phyloP scores from a whole-genome alignment of 2,329 filamentous ascomycete species.

The Penicillium polonicum region DNA sequence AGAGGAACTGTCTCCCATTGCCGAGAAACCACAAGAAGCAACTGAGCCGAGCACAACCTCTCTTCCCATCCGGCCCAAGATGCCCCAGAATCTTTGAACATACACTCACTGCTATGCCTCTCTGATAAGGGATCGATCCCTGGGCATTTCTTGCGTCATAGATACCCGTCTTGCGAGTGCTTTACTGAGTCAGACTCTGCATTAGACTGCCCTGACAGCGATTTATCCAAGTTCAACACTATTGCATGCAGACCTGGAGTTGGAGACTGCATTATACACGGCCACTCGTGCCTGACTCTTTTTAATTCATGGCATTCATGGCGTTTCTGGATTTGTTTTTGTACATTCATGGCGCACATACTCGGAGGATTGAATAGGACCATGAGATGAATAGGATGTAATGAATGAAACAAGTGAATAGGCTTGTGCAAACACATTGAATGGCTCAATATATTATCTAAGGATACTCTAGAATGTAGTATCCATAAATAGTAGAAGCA shows the following conservation, averaged over 20 bases:
- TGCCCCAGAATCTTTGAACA: slow-evolving; percentile 15
- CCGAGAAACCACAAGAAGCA: slow-evolving; percentile 10
- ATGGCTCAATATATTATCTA: no score
- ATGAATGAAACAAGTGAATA: neutral
- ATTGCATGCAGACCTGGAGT: slow-evolving; percentile 22
- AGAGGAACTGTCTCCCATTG: slow-evolving; percentile 22
- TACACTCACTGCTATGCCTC: slow-evolving; percentile 3
- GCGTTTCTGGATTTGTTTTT: slow-evolving; percentile 7
- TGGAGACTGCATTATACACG: slow-evolving; percentile 17
- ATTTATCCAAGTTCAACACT: slow-evolving; percentile 24
- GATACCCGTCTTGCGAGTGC: slow-evolving; percentile 15
- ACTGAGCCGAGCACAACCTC: slow-evolving; percentile 10
- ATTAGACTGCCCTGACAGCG: slow-evolving; percentile 14
- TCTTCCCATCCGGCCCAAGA: slow-evolving; percentile 24
- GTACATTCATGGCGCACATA: slow-evolving; percentile 11
- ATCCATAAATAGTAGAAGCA: neutral
- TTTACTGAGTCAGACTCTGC: slow-evolving; percentile 12
- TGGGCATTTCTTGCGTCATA: slow-evolving; percentile 5
- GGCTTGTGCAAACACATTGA: neutral
- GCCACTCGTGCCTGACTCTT: slow-evolving; percentile 1
- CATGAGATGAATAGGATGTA: slow-evolving; percentile 1
- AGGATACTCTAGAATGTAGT: neutral
- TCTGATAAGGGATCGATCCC: neutral
- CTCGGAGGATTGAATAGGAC: slow-evolving; percentile 1
- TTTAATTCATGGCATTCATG: slow-evolving; percentile 8